These are phyloP conservation scores for Aspergillus conjunctus DNA, from an alignment of 495 filamentous ascomycete species.

Conservation along the genomic window DNA sequence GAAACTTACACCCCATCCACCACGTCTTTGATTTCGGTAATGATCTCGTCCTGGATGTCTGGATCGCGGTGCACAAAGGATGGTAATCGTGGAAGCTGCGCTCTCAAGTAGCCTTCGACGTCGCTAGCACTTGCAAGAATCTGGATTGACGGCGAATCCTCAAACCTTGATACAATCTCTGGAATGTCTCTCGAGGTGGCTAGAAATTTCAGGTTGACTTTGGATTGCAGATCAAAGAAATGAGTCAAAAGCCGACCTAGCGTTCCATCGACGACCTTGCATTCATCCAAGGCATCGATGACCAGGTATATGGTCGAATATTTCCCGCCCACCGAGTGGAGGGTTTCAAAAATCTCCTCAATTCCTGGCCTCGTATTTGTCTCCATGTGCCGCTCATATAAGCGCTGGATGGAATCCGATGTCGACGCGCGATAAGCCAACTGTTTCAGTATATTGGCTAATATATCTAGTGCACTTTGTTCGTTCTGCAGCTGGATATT, in stretches of 20 bases:
- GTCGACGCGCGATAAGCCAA: background rate
- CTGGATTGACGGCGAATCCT: background rate
- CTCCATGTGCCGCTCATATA: too few species aligned
- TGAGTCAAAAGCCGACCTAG: background rate
- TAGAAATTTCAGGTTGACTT: background rate
- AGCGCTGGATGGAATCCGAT: too few species aligned
- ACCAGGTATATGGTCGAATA: background rate
- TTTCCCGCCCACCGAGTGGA: background rate
- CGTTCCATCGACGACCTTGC: background rate
- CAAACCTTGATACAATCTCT: background rate
- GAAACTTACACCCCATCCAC: background rate
- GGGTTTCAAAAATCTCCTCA: background rate
- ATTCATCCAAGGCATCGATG: background rate
- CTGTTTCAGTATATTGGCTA: background rate
- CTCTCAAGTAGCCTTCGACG: background rate
- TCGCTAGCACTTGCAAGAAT: background rate
- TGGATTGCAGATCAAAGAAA: background rate
- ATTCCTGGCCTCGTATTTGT: too few species aligned
- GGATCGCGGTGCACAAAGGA: background rate
- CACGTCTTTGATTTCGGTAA: background rate
- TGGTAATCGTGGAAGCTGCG: background rate
- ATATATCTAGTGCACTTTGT: background rate
- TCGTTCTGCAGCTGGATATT: background rate
- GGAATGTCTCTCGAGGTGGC: background rate
- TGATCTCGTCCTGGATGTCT: background rate